Base-by-base conservation (phyloP, 2,329 filamentous ascomycete genomes). In the Camillea tinctor region DNA sequence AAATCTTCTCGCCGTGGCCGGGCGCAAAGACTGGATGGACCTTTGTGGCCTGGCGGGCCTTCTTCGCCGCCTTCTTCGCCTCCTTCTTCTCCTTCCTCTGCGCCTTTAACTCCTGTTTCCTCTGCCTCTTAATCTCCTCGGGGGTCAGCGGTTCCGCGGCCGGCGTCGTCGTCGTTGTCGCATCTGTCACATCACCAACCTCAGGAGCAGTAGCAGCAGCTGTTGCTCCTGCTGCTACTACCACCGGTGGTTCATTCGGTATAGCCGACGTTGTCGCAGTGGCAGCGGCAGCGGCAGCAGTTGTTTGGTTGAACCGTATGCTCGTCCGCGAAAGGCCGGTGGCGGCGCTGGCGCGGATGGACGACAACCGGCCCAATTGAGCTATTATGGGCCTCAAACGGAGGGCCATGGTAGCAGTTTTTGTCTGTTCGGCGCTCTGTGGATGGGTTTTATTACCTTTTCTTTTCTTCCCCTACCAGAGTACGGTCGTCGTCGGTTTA, bases 1-100 rank as follows among this genome's bases (percentile, higher is more conserved):
- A 87, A 69, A 87, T 83, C 69, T 81, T 78, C 76, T 86, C 82
- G 69, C 84, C 84, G 60, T 84, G 83, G 60, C 76, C 77, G 49
- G 75, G 69, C 19, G 57, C 54, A 63, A 72, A 73, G 48, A 62
- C 51, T n/a, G 8, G 65, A 60, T 50, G 49, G 56, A 51, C 55
- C 54, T 48, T 44, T n/a, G n/a, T n/a, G n/a, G n/a, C n/a, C n/a
- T n/a, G n/a, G n/a, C n/a, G n/a, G n/a, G n/a, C n/a, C n/a, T 60
- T 62, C 36, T 70, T 66, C 26, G n/a, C 63, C 63, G 66, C 63
- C 55, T 60, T 44, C 57, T 64, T 60, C 48, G 52, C 55, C 40
- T 22, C 55, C 26, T 61, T 60, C 44, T 59, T 60, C 20, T 57
- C 51, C 52, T 57, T 55, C 56, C n/a, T 30, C 52, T 62, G 52